Base-by-base conservation (phyloP, 345 rosid genomes). In the Erodium maritimum region DNA sequence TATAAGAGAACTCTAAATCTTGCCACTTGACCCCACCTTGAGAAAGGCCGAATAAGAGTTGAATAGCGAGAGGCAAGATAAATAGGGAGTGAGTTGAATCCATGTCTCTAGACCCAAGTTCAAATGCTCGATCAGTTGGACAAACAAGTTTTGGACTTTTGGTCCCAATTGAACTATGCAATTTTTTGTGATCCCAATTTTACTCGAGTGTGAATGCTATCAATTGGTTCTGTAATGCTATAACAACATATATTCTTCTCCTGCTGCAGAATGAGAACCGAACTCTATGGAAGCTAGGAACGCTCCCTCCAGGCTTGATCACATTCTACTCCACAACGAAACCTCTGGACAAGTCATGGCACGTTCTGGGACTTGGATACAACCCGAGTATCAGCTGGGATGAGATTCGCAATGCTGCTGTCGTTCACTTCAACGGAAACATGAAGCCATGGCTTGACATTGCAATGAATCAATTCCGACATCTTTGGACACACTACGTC, bases 391-490 rank as follows among this genome's bases (percentile, higher is more conserved):
- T 93, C 58, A 65, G 96, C 66, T 71, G 81, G 94, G 95, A 87
- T 5, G 99, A 93, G 88, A 93, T 89, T 33, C 75, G 65, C 50
- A 82, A 84, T 24, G 98, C 98, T 13, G 96, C 98, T 0, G 98
- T 91, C 22, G 95, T 91, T 58, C 98, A 88, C 65, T 88, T 88
- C 78, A 91, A 88, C 25, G 98, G 95, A 61, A 91, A 91, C 64
- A 88, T 88, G 96, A 88, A 91, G 84, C 98, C 96, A 1, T 91
- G 96, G 98, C 87, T 91, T 0, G 98, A 91, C 52, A 88, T 88
- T 55, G 96, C 98, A 64, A 88, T 91, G 98, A 88, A 82, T 74
- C 95, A 85, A 75, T 93, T 86, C 65, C 79, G 82, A 61, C 90
- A 93, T 2, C 85, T 89, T 19, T 93, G 99, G 99, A 80, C 86